A percentile compares a stretch with the other conserved stretches of the same genome.
Evolutionary conservation across 2,329 filamentous ascomycete genomes (phyloP).

Genomic region (Xylariaceae sp.): DNA sequence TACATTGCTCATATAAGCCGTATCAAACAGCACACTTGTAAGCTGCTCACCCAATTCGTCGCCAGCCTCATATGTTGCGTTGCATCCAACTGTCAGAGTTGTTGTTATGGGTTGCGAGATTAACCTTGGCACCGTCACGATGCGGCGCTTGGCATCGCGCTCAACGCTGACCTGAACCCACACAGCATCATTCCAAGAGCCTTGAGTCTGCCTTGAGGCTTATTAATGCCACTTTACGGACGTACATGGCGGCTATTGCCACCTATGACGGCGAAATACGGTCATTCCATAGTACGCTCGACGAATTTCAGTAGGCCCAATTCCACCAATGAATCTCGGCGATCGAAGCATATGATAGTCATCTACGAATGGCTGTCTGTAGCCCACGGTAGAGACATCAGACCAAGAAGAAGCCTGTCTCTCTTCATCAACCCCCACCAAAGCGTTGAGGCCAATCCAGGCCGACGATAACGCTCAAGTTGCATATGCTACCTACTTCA

Average conservation of each 20-base stretch:
- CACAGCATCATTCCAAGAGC: not conserved
- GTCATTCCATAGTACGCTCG: not conserved
- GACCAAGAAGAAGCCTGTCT: not conserved
- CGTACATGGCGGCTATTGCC: not conserved
- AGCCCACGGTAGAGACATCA: not conserved
- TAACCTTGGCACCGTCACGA: slow-evolving; percentile 1
- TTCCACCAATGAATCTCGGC: slow-evolving; percentile 1
- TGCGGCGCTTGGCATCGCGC: not conserved
- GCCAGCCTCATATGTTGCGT: not conserved
- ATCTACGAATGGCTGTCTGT: not conserved
- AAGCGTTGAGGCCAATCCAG: not conserved
- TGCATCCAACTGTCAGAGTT: not conserved
- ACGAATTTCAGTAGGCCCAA: not conserved
- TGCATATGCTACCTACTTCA: not conserved
- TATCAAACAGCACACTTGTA: not conserved
- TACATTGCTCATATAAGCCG: not conserved
- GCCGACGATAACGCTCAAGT: not conserved
- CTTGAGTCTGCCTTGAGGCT: not conserved
- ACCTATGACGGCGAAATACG: not conserved
- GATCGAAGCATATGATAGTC: slow-evolving; percentile 3
- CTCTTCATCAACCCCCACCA: not conserved
- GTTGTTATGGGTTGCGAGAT: slow-evolving; percentile 1
- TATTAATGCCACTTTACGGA: not conserved
- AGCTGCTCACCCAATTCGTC: not conserved
- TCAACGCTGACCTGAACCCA: not conserved